Evolutionary conservation across 106 monocot genomes (phyloP).

Genomic region (Amphibolis antarctica): DNA sequence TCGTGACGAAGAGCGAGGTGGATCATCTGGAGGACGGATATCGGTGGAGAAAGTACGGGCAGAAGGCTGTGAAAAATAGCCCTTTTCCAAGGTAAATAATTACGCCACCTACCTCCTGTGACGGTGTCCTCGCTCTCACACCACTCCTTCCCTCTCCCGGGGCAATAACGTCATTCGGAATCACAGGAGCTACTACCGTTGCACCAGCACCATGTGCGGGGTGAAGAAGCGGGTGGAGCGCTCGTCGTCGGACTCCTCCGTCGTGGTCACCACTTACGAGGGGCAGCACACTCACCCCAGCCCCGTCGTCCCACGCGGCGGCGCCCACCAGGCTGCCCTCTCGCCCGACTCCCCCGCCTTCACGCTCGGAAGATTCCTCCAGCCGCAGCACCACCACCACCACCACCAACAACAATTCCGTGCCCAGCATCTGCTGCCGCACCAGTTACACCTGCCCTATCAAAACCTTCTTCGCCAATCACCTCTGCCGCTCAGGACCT

Average conservation of each 20-base stretch:
- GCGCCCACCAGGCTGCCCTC: background rate
- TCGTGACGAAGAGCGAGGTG: slow-evolving; percentile 78
- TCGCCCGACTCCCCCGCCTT: background rate
- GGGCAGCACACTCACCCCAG: slow-evolving; percentile 63
- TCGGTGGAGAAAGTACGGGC: slow-evolving; percentile 81
- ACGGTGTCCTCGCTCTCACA: background rate
- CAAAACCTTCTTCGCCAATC: background rate
- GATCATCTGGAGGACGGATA: slow-evolving; percentile 77
- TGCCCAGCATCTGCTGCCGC: background rate
- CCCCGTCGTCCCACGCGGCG: slow-evolving; percentile 33
- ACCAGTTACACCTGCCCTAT: background rate
- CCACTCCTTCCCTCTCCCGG: background rate
- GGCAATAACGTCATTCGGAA: background rate
- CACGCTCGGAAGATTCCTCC: background rate
- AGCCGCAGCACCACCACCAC: background rate
- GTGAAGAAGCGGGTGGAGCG: slow-evolving; percentile 80
- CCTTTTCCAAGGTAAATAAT: slow-evolving; percentile 48
- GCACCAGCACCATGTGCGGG: slow-evolving; percentile 50
- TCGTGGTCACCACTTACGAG: slow-evolving; percentile 74
- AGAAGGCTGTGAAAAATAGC: slow-evolving; percentile 82
- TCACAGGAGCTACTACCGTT: slow-evolving; percentile 76
- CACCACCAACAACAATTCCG: background rate
- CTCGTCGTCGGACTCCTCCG: slow-evolving; percentile 34
- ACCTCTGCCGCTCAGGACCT: background rate
- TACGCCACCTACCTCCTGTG: slow-evolving; percentile 1